Percentiles rank a stretch among this genome's conserved stretches.
phyloP scores from a whole-genome alignment of 2,329 filamentous ascomycete species.

The Coniella vitis region DNA sequence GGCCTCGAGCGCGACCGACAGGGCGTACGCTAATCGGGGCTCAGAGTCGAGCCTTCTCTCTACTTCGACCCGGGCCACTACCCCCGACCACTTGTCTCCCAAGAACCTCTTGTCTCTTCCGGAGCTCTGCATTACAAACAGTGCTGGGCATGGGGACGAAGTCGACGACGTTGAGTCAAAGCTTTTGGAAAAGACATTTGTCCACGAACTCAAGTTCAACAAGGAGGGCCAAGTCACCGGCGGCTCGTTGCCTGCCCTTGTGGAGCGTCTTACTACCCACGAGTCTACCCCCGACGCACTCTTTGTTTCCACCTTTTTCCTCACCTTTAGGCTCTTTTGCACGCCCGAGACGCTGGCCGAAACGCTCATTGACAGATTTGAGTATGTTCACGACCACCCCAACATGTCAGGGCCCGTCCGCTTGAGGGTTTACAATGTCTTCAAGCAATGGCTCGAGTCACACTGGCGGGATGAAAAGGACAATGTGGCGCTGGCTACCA shows the following conservation, averaged over 20 bases:
- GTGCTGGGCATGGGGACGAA: conserved; percentile 64
- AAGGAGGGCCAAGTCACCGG: conserved; percentile 94
- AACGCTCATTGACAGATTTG: conserved; percentile 82
- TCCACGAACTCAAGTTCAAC: conserved; percentile 86
- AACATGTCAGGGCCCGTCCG: conserved; percentile 74
- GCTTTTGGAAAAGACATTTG: conserved; percentile 85
- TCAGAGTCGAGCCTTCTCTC: conserved; percentile 78
- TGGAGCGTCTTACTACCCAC: conserved; percentile 91
- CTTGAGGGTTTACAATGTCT: conserved; percentile 87
- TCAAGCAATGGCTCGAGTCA: conserved; percentile 95
- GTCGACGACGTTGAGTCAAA: conserved; percentile 72
- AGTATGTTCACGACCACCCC: conserved; percentile 77
- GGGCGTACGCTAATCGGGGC: conserved; percentile 71
- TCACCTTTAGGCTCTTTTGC: conserved; percentile 92
- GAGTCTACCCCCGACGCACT: conserved; percentile 86
- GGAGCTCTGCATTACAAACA: conserved; percentile 61
- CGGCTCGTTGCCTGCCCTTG: conserved; percentile 79
- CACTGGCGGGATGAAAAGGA: conserved; percentile 88
- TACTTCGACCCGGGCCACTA: conserved; percentile 80
- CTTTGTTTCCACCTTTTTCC: conserved; percentile 91
- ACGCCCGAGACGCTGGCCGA: conserved; percentile 72
- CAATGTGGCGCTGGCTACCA: conserved; percentile 64
- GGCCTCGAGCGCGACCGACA: conserved; percentile 70
- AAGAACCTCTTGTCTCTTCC: conserved; percentile 56
- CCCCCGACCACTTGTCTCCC: conserved; percentile 59